Base-by-base conservation (phyloP, 2,329 filamentous ascomycete species). In the Botrytis squamosa region DNA sequence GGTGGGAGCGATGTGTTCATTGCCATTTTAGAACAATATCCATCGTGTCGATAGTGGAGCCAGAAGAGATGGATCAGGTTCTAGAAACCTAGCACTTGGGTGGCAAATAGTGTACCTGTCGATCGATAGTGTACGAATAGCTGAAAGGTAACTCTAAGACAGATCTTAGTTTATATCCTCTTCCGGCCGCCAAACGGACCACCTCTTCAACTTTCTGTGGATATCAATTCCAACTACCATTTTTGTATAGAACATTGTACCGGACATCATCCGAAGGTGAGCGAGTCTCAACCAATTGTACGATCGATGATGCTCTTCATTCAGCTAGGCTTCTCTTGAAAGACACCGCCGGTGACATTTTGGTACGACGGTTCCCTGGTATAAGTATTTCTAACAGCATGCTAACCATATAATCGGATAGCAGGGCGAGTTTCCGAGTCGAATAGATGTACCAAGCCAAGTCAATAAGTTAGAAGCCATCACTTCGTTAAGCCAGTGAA, bases 11-110 rank as follows among this genome's bases (percentile, higher is more conserved):
- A 42, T 68, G 46, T 40, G 49, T 57, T 57, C 18, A 29, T 57
- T 40, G 22, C 36, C 44, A 67, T 20, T 55, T 4, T 7, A 68
- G 36, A 68, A 22, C 9, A 20, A 57, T 42, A 52, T 29, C 49
- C 49, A 68, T 68, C 12, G 63, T 33, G 36, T 67, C 33, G 22
- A 52, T 52, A 52, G 64, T 67, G 64, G 64, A 52, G 33, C 64
- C 49, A 52, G 44, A n/a, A 67, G 33, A 9, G 33, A 38, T 66
- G 46, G 33, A 29, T 20, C 57, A 52, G 25, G 18, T 40, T 68
- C 49, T 57, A 33, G 36, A 68, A 68, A n/a, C n/a, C 40, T 22
- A 65, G 62, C 10, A 68, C 2, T 38, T 57, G 46, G 44, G 49
- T 67, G 65, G 46, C 65, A 67, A 67, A 40, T 55, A 40, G 33